Percentiles rank a stretch among this genome's conserved stretches.
Evolutionary conservation across 1,284 basidiomycete species (phyloP).

Genomic region (Cutaneotrichosporon sp.): DNA sequence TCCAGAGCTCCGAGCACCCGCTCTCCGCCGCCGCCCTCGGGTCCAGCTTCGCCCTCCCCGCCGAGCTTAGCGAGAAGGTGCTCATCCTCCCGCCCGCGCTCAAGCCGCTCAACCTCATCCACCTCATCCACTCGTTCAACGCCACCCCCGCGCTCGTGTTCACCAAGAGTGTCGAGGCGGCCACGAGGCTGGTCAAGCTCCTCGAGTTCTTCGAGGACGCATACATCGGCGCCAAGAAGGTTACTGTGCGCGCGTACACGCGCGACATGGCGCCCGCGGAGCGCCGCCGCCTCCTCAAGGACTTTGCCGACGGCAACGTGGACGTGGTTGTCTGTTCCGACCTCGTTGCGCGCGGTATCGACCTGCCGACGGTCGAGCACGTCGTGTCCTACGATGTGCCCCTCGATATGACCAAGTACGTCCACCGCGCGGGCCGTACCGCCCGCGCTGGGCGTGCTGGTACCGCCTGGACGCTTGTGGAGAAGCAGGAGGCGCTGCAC

Average conservation of each 20-base stretch:
- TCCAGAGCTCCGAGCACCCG: conserved; percentile 58
- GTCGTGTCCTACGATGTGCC: conserved; percentile 94
- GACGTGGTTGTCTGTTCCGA: conserved; percentile 96
- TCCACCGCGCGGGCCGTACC: conserved; percentile 93
- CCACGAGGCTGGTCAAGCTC: conserved; percentile 75
- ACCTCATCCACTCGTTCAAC: conserved; percentile 66
- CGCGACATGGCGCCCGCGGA: conserved; percentile 78
- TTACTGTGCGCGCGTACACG: conserved; percentile 73
- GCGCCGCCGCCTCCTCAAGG: conserved; percentile 72
- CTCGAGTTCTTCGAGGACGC: conserved; percentile 78
- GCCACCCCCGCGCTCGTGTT: conserved; percentile 73
- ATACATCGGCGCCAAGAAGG: conserved; percentile 43
- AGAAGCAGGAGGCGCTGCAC: conserved; percentile 91
- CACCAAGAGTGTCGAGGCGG: conserved; percentile 93
- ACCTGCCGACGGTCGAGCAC: conserved; percentile 85
- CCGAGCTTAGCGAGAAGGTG: conserved; percentile 79
- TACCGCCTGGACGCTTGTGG: conserved; percentile 90
- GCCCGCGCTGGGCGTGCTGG: conserved; percentile 86
- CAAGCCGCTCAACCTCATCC: conserved; percentile 88
- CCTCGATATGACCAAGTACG: conserved; percentile 96
- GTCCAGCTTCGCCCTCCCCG: conserved; percentile 78
- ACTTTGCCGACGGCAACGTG: conserved; percentile 78
- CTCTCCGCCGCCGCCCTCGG: conserved; percentile 50
- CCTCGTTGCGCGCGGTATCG: conserved; percentile 94
- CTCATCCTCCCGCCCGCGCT: conserved; percentile 72